phyloP scores from a whole-genome alignment of 2,329 filamentous ascomycete species.

The Fusarium austroafricanum region DNA sequence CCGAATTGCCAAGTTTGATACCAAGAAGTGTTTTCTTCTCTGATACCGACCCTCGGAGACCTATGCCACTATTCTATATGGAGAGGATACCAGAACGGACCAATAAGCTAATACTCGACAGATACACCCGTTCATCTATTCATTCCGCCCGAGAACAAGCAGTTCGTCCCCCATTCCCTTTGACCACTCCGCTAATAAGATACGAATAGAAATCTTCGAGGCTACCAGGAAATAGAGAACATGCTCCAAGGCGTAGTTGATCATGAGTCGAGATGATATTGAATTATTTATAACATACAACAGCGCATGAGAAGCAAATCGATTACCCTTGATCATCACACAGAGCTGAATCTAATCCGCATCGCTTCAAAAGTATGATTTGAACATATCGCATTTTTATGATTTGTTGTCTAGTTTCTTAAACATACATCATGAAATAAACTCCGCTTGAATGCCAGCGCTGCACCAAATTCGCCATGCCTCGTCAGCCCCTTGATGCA shows the following conservation, averaged over 20 bases:
- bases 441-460: conserved; percentile 33
- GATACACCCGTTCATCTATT: conserved; percentile 58
- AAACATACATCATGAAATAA: conserved; percentile 27
- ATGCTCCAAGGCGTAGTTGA: conserved; percentile 19
- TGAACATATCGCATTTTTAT: conserved; percentile 35
- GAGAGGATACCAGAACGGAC: background rate
- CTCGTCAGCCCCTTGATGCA: conserved; percentile 19
- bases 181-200: conserved; percentile 5
- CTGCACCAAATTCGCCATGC: conserved; percentile 31
- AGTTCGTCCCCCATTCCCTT: conserved; percentile 18
- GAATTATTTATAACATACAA: conserved; percentile 6
- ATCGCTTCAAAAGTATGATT: conserved; percentile 2
- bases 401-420: conserved; percentile 38
- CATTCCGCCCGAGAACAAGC: conserved; percentile 52
- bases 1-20: background rate
- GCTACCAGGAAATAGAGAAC: conserved; percentile 33
- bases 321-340: background rate
- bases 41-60: background rate
- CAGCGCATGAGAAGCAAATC: conserved; percentile 28
- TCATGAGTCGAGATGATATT: background rate
- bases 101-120: conserved; percentile 31
- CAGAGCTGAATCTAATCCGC: background rate
- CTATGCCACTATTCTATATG: background rate
- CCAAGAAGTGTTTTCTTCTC: background rate
- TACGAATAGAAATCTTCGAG: conserved; percentile 19